Base-by-base conservation (phyloP, 2,329 filamentous ascomycete species). In the Ophiostoma angusticollis region DNA sequence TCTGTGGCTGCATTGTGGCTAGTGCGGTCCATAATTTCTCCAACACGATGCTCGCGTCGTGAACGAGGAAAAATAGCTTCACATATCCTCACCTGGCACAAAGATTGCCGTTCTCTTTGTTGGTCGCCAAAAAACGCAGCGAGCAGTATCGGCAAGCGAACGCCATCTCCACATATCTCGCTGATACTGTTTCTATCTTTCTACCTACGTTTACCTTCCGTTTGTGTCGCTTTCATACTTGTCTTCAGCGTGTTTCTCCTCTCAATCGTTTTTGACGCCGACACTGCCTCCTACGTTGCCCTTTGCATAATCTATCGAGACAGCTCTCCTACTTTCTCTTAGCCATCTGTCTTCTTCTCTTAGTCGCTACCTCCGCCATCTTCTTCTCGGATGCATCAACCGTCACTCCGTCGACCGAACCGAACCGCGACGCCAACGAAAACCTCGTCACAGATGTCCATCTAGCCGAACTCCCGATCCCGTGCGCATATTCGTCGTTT, bases 61-160 rank as follows among this genome's bases (percentile, higher is more conserved):
- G 35, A 38, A 28, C 29, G 24, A 13, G 25, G 38, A 42, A 33
- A 39, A 38, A 38, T 37, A 41, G 40, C 40, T 38, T 42, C 40
- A 38, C 35, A n/a, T n/a, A n/a, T n/a, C n/a, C n/a, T n/a, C n/a
- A n/a, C n/a, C n/a, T n/a, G n/a, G n/a, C n/a, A n/a, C n/a, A n/a
- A n/a, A n/a, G 21, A 33, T 27, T 12, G 21, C 21, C n/a, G 19
- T 35, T 38, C 31, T 31, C 27, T 23, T 16, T 4, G n/a, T 30
- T 14, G 25, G 2, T 9, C 28, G 5, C 14, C 28, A 13, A 14
- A 13, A 16, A 6, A 16, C 28, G 28, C 28, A 14, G n/a, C 28
- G 5, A 4, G 28, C 28, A 16, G 13, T 30, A 14, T 5, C 6
- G 13, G 28, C 14, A 13, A 30, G 13, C 25, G 25, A 28, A 9